These are phyloP conservation scores for Dryas drummondii DNA, from an alignment of 306 rosid genomes.

Conservation along the genomic window DNA sequence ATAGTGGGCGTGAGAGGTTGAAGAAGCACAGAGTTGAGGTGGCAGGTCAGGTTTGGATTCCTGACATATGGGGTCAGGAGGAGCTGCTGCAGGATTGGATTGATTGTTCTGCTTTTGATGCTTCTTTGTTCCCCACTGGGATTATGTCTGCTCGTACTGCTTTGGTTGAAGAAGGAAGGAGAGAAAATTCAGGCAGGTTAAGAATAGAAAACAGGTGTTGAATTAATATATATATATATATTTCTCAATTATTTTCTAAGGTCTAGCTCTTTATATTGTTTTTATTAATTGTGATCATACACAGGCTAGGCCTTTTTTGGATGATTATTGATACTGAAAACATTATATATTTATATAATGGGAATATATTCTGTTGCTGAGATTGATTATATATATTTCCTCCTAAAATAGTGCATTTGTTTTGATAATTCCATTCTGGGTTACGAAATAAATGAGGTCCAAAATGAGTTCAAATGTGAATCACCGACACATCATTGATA, in stretches of 20 bases:
- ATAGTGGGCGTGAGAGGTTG: slow-evolving; percentile 69
- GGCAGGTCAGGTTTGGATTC: slow-evolving; percentile 80
- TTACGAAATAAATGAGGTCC: too few species aligned
- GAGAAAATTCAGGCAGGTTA: slow-evolving; percentile 39
- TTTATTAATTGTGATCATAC: neutral
- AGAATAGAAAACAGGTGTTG: slow-evolving; percentile 65
- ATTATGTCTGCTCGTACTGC: slow-evolving; percentile 65
- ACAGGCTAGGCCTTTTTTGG: neutral
- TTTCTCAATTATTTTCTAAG: neutral
- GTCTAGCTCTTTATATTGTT: neutral
- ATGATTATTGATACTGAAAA: neutral
- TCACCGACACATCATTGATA: too few species aligned
- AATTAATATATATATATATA: neutral
- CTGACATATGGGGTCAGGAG: slow-evolving; percentile 95
- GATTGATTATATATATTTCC: neutral
- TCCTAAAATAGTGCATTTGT: neutral
- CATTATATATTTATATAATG: neutral
- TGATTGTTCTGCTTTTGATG: slow-evolving; percentile 74
- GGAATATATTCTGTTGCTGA: neutral
- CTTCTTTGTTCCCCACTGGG: slow-evolving; percentile 56
- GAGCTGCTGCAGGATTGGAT: slow-evolving; percentile 81
- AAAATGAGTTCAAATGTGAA: too few species aligned
- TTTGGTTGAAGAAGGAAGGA: slow-evolving; percentile 58
- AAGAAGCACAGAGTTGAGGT: slow-evolving; percentile 68
- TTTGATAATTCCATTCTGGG: too few species aligned